These are phyloP conservation scores for Penicillium vulpinum DNA, from an alignment of 2,329 filamentous ascomycete species.

Conservation along the genomic window DNA sequence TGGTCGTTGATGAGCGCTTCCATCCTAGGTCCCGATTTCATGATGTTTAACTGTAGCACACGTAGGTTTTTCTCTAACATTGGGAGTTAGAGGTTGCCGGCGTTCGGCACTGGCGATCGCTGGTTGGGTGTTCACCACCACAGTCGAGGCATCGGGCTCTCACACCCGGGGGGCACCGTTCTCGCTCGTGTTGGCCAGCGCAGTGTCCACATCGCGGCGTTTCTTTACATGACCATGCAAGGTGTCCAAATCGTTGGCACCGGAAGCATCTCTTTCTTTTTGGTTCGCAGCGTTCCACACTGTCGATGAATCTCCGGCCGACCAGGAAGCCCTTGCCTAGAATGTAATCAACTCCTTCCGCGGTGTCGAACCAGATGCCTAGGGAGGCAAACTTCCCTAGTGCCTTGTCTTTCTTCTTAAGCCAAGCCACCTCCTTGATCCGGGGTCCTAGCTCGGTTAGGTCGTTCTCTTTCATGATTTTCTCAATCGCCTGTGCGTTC, in stretches of 20 bases:
- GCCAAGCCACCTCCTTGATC: too few relatives aligned
- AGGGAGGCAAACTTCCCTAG: constrained; percentile 12
- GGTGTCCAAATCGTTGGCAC: too few relatives aligned
- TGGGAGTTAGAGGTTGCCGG: constrained; percentile 3
- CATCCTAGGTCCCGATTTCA: constrained; percentile 26
- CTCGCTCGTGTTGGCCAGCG: background rate
- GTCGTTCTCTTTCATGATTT: background rate
- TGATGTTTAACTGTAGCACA: constrained; percentile 24
- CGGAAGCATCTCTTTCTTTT: too few relatives aligned
- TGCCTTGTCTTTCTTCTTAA: too few relatives aligned
- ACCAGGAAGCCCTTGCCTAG: too few relatives aligned
- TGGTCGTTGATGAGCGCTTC: constrained; percentile 32
- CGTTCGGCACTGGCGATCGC: constrained; percentile 15
- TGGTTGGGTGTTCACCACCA: constrained; percentile 20
- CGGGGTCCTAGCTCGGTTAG: background rate
- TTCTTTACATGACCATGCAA: too few relatives aligned
- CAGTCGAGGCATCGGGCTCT: constrained; percentile 16
- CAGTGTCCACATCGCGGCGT: too few relatives aligned
- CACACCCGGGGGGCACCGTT: constrained; percentile 10
- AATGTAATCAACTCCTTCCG: too few relatives aligned
- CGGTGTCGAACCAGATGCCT: background rate
- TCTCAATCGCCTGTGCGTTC: background rate
- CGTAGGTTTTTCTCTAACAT: constrained; percentile 24
- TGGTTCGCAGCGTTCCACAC: too few relatives aligned
- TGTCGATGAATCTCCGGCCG: too few relatives aligned